These are phyloP conservation scores for Penicillium crustosum DNA, from an alignment of 2,329 filamentous ascomycete genomes.

Conservation along the genomic window DNA sequence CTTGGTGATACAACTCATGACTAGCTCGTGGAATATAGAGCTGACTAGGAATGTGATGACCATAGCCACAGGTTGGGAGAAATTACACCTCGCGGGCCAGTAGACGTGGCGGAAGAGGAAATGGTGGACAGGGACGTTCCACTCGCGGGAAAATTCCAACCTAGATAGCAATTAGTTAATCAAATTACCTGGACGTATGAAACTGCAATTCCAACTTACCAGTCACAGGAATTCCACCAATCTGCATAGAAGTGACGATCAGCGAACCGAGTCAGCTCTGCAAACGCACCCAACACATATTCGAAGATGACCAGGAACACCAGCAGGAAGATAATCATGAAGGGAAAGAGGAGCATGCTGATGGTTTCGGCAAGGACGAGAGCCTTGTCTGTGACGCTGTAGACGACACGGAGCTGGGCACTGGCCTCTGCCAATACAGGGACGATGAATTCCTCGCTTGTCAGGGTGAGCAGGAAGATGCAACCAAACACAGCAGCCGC, in stretches of 20 bases:
- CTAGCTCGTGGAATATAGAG: constrained; percentile 85
- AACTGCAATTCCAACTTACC: constrained; percentile 31
- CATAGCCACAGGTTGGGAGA: constrained; percentile 76
- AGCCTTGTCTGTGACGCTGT: constrained; percentile 62
- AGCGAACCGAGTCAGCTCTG: constrained; percentile 88
- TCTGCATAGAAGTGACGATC: constrained; percentile 89
- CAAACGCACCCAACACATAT: constrained; percentile 90
- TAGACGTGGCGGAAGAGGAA: constrained; percentile 96
- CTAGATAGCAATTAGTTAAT: constrained; percentile 35
- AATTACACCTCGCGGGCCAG: constrained; percentile 71
- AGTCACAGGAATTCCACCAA: constrained; percentile 64
- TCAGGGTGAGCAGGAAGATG: constrained; percentile 89
- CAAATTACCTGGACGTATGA: background rate
- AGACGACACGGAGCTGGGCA: constrained; percentile 50
- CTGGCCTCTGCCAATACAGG: constrained; percentile 78
- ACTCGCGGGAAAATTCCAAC: constrained; percentile 94
- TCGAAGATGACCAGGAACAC: constrained; percentile 99
- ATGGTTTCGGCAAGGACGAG: constrained; percentile 88
- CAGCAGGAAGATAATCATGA: constrained; percentile 92
- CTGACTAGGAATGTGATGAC: constrained; percentile 89
- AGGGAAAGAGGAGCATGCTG: constrained; percentile 88
- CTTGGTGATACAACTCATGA: constrained; percentile 98
- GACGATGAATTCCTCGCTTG: constrained; percentile 91
- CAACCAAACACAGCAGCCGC: constrained; percentile 89
- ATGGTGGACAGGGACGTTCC: constrained; percentile 97